Conservation (phyloP, 2,329 filamentous ascomycete species). For the Colletotrichum caudatum region DNA sequence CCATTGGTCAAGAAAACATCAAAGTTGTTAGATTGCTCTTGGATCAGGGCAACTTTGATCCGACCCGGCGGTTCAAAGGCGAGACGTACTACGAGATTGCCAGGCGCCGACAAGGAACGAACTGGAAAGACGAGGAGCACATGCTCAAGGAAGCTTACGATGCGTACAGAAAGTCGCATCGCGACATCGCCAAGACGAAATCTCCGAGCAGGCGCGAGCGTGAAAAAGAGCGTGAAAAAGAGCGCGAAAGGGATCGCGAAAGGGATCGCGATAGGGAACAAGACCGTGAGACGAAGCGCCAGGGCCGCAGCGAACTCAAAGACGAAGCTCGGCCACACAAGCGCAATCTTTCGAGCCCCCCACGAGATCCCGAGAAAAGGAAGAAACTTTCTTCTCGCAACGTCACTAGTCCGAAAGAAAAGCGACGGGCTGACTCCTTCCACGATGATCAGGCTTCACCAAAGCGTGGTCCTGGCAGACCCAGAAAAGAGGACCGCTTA, state of each 20-base stretch:
- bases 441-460: constrained; percentile 61
- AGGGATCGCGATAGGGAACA: constrained; percentile 52
- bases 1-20: constrained; percentile 89
- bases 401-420: constrained; percentile 62
- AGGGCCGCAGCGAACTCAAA: constrained; percentile 57
- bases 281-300: constrained; percentile 58
- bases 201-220: constrained; percentile 61
- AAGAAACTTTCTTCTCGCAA: constrained; percentile 57
- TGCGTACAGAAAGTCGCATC: constrained; percentile 67
- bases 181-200: constrained; percentile 61
- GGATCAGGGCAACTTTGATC: constrained; percentile 83
- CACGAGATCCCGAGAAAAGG: constrained; percentile 57
- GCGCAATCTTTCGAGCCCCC: constrained; percentile 62
- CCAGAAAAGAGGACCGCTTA: constrained; percentile 66
- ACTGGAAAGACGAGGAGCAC: constrained; percentile 90
- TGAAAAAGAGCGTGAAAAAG: constrained; percentile 52
- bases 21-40: constrained; percentile 86
- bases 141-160: constrained; percentile 83
- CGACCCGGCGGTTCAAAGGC: constrained; percentile 80
- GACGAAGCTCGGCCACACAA: constrained; percentile 60
- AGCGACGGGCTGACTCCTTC: constrained; percentile 59
- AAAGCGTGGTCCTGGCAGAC: constrained; percentile 65
- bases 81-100: constrained; percentile 91
- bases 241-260: constrained; percentile 48
- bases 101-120: constrained; percentile 82